Evolutionary conservation across 2,329 filamentous ascomycete species (phyloP).

Genomic region (Trichoderma koningiopsis): DNA sequence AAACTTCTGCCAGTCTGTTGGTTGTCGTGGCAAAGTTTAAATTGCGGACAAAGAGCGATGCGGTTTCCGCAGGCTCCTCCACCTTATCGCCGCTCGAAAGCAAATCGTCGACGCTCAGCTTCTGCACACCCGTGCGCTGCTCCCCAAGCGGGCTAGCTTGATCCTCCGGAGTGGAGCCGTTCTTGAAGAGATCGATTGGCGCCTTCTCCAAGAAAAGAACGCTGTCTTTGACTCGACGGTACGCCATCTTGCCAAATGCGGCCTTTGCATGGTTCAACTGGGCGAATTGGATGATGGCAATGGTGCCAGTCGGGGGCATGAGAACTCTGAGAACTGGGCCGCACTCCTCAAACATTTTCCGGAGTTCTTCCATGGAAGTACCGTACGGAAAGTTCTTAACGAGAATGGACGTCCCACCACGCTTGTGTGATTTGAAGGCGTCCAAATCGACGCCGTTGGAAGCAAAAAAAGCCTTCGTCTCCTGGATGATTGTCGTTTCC

Average conservation of each 20-base stretch:
- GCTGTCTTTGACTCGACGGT: slow-evolving; percentile 87
- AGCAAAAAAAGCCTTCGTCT: slow-evolving; percentile 89
- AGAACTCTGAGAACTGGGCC: slow-evolving; percentile 79
- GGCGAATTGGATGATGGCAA: slow-evolving; percentile 88
- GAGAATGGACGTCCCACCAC: slow-evolving; percentile 83
- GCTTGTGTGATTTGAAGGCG: slow-evolving; percentile 81
- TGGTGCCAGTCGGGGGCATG: slow-evolving; percentile 90
- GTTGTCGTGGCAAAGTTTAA: slow-evolving; percentile 89
- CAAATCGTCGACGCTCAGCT: slow-evolving; percentile 69
- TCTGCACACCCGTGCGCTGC: slow-evolving; percentile 53
- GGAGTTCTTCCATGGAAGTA: slow-evolving; percentile 76
- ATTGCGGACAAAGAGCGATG: slow-evolving; percentile 92
- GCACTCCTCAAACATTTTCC: slow-evolving; percentile 80
- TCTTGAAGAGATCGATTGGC: slow-evolving; percentile 74
- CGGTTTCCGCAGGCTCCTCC: slow-evolving; percentile 61
- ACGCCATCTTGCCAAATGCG: slow-evolving; percentile 83
- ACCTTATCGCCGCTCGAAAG: slow-evolving; percentile 59
- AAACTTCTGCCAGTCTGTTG: slow-evolving; percentile 72
- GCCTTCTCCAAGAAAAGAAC: slow-evolving; percentile 93
- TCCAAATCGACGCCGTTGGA: slow-evolving; percentile 89
- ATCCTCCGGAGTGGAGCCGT: slow-evolving; percentile 31
- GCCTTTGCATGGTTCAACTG: slow-evolving; percentile 77
- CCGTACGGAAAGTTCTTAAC: slow-evolving; percentile 94
- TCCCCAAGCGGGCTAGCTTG: slow-evolving; percentile 39
- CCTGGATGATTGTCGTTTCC: slow-evolving; percentile 93